Evolutionary conservation across 2,329 filamentous ascomycete genomes (phyloP).

Genomic region (Diaporthe sp.): DNA sequence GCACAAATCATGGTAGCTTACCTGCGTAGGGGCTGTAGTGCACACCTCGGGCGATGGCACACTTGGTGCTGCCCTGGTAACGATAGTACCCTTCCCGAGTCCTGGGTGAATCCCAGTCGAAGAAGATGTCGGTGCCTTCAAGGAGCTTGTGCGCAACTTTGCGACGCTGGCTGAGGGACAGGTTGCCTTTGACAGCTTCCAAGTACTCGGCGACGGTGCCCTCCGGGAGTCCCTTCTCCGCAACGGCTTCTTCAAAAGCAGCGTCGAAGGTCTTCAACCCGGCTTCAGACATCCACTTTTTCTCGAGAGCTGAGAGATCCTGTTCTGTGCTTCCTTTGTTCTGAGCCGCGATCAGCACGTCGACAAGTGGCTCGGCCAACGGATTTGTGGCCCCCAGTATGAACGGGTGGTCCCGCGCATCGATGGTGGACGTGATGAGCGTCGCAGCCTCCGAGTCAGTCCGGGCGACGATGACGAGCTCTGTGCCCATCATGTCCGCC

Average conservation of each 20-base stretch:
- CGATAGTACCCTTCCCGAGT: constrained; percentile 97
- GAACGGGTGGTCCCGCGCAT: constrained; percentile 94
- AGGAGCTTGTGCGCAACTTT: constrained; percentile 79
- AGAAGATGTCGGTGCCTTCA: constrained; percentile 86
- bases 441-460: constrained; percentile 98
- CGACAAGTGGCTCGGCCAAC: constrained; percentile 84
- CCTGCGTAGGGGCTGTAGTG: constrained; percentile 86
- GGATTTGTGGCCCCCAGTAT: constrained; percentile 92
- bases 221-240: constrained; percentile 71
- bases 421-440: constrained; percentile 95
- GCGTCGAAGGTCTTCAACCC: constrained; percentile 91
- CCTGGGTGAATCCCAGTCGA: constrained; percentile 92
- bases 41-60: constrained; percentile 89
- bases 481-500: constrained; percentile 96
- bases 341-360: constrained; percentile 92
- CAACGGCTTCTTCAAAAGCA: constrained; percentile 79
- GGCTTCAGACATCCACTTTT: constrained; percentile 85
- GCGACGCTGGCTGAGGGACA: constrained; percentile 83
- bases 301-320: constrained; percentile 90
- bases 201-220: constrained; percentile 77
- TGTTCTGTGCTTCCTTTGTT: constrained; percentile 82
- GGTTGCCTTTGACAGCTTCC: constrained; percentile 78
- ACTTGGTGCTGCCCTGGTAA: constrained; percentile 90
- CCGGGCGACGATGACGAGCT: constrained; percentile 91
- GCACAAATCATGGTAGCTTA: not conserved